Conservation (phyloP, 2,329 filamentous ascomycete genomes). For the Venturia effusa region DNA sequence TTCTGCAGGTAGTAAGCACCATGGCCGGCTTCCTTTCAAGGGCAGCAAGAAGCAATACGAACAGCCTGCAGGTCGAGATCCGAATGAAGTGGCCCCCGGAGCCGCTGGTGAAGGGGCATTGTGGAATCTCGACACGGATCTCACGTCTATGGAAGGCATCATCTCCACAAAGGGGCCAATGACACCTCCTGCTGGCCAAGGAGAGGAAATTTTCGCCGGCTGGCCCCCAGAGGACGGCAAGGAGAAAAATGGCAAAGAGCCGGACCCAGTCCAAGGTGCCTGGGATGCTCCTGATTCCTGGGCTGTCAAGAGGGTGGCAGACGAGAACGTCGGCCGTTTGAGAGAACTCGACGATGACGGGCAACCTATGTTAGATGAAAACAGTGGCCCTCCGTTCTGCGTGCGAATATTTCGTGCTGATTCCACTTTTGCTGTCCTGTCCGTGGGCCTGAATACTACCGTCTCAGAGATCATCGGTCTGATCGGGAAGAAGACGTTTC, state of each 20-base stretch:
- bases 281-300: slow-evolving; percentile 97
- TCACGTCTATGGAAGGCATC: slow-evolving; percentile 87
- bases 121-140: slow-evolving; percentile 76
- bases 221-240: slow-evolving; percentile 15
- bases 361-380: slow-evolving; percentile 57
- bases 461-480: slow-evolving; percentile 82
- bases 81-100: slow-evolving; percentile 29
- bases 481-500: slow-evolving; percentile 86
- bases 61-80: slow-evolving; percentile 30
- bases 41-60: slow-evolving; percentile 21
- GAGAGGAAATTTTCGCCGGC: slow-evolving; percentile 14
- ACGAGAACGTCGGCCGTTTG: slow-evolving; percentile 49
- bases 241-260: slow-evolving; percentile 22
- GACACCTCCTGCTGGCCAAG: slow-evolving; percentile 49
- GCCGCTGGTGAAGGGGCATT: slow-evolving; percentile 45
- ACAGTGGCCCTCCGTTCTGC: slow-evolving; percentile 70
- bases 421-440: slow-evolving; percentile 87
- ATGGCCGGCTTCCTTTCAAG: slow-evolving; percentile 45
- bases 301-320: slow-evolving; percentile 67
- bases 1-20: slow-evolving; percentile 16
- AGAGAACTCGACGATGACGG: slow-evolving; percentile 58
- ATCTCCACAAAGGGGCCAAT: slow-evolving; percentile 53
- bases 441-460: slow-evolving; percentile 70
- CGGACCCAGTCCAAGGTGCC: slow-evolving; percentile 37
- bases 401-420: slow-evolving; percentile 93